Base-by-base conservation (phyloP, 257 asterid genomes). In the Rubia yunnanensis region DNA sequence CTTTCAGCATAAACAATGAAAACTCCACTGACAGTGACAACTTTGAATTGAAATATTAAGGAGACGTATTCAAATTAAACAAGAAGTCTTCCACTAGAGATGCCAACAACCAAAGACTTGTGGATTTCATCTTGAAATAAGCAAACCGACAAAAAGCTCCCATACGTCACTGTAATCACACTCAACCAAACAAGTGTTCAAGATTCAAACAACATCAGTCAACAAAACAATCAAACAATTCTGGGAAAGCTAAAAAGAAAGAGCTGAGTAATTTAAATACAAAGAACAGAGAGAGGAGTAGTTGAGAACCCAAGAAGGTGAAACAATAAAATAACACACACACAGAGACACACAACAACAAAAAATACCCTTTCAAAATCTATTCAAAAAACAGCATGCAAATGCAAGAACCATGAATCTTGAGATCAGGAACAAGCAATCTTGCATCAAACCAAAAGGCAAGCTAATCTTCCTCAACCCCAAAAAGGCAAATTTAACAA, bases 31-130 rank as follows among this genome's bases (percentile, higher is more conserved):
- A 32, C 7, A 22, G 20, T 46, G 54, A 30, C 14, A 52, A 54
- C 22, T 11, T 5, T 60, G 20, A 7, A 52, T 24, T 27, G 28
- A 11, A 17, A 4, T 24, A 4, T 31, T 35, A 44, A 31, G 35
- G 67, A 72, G 38, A 57, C 62, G 60, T 36, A 27, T 31, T 26
- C 62, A 53, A 64, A 22, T 15, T 30, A n/a, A 49, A 50, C 39
- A 57, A 49, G 0, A 39, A n/a, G 32, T 63, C 36, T 3, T 28
- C 48, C 28, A 24, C 18, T 55, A 64, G 6, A 7, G 49, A 70
- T 20, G 41, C 34, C 24, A 32, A 53, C 34, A 55, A 28, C 39
- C 53, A 9, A 44, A 63, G 23, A 55, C 48, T 39, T 56, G 44
- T 6, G 1, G 56, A 24, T 56, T 64, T 31, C 50, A 11, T 28